Evolutionary conservation across 805 yeast species (phyloP).

Genomic region (Yarrowia bubula): DNA sequence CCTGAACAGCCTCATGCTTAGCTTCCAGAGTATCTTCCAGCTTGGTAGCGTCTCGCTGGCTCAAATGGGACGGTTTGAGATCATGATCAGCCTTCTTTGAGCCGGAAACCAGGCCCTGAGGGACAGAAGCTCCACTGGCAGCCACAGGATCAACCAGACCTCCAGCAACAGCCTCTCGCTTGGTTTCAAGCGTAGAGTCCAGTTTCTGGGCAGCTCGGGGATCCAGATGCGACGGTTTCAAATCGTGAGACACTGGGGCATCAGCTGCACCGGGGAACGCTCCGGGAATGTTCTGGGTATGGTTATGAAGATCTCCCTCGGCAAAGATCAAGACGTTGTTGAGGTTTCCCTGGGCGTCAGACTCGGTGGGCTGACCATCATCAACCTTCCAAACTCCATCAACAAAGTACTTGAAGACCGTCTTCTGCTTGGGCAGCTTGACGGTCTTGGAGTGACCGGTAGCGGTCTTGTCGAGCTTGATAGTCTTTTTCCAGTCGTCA

Average conservation of each 20-base stretch:
- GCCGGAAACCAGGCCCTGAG: background rate
- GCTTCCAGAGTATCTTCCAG: background rate
- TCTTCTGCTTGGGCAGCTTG: constrained; percentile 32
- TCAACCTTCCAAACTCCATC: constrained; percentile 59
- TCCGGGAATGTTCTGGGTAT: constrained; percentile 23
- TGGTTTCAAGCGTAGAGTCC: background rate
- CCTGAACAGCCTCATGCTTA: constrained; percentile 2
- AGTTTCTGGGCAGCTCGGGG: constrained; percentile 1
- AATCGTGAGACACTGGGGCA: background rate
- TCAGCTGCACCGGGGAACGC: constrained; percentile 9
- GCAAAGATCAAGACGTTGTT: constrained; percentile 24
- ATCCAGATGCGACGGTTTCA: constrained; percentile 6
- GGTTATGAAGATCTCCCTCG: constrained; percentile 10
- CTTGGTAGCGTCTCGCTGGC: background rate
- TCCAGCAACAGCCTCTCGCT: constrained; percentile 12
- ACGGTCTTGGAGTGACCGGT: constrained; percentile 38
- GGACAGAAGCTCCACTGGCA: background rate
- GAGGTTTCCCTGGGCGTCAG: constrained; percentile 30
- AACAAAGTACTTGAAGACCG: constrained; percentile 54
- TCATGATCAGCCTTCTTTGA: background rate
- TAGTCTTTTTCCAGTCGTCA: constrained; percentile 55
- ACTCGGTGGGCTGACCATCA: constrained; percentile 35
- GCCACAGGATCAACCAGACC: background rate
- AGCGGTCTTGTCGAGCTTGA: constrained; percentile 49
- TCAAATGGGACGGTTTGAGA: background rate